Percentiles rank a stretch among this genome's conserved stretches.
Evolutionary conservation across 108 stramenopile species (phyloP).

Genomic region (Nannochloropsis gaditana): DNA sequence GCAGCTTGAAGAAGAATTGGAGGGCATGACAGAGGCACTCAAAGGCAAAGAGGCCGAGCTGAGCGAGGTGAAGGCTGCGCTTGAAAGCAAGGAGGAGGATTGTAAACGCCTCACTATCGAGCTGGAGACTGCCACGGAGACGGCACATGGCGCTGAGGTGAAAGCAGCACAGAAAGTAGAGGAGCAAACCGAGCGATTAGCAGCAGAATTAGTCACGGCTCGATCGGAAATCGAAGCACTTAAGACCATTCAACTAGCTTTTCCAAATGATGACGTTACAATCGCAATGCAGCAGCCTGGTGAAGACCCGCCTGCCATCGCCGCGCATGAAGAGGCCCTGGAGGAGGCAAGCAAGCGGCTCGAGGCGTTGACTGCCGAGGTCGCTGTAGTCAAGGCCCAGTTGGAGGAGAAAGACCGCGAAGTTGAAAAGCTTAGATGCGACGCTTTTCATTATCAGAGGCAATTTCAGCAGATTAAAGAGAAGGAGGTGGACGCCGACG

Average conservation of each 20-base stretch:
- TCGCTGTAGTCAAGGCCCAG: neutral
- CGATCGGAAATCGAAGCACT: neutral
- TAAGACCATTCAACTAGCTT: neutral
- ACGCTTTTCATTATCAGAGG: neutral
- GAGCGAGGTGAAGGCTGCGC: neutral
- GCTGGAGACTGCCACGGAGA: neutral
- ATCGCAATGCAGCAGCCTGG: slow-evolving; percentile 29
- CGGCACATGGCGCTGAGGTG: neutral
- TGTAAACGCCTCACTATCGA: neutral
- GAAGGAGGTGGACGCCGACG: neutral
- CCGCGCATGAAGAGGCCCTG: slow-evolving; percentile 28
- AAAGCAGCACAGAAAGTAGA: neutral
- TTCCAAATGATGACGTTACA: slow-evolving; percentile 18
- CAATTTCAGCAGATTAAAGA: neutral
- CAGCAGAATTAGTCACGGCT: neutral
- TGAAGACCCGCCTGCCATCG: slow-evolving; percentile 10
- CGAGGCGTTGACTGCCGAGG: slow-evolving; percentile 24
- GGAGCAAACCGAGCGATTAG: neutral
- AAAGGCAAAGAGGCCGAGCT: slow-evolving; percentile 32
- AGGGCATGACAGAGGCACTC: slow-evolving; percentile 27
- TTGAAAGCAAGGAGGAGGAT: neutral
- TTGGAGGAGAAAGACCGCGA: neutral
- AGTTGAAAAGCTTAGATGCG: neutral
- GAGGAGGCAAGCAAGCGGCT: slow-evolving; percentile 30
- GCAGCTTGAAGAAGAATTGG: slow-evolving; percentile 20